Percentiles rank a stretch among this genome's conserved stretches.
Conservation (phyloP, 1,284 basidiomycete species). For the Sporisorium graminicola region DNA sequence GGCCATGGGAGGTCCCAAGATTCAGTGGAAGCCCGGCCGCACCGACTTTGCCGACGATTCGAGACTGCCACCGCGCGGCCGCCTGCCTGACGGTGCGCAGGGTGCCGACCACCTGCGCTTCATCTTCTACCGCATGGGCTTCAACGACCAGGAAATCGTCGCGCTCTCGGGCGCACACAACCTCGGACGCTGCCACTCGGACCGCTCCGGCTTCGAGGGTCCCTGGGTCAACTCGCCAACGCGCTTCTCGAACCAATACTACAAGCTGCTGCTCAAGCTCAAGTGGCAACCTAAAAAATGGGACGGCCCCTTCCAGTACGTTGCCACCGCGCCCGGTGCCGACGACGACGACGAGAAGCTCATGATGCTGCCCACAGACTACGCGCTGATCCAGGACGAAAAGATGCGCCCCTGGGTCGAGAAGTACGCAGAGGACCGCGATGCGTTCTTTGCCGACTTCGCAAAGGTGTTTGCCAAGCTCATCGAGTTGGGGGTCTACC, state of each 20-base stretch:
- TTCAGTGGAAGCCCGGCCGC: slow-evolving; percentile 72
- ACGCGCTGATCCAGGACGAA: slow-evolving; percentile 63
- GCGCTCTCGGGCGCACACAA: slow-evolving; percentile 74
- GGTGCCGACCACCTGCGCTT: slow-evolving; percentile 73
- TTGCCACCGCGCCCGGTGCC: slow-evolving; percentile 64
- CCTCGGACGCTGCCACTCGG: slow-evolving; percentile 70
- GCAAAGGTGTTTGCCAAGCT: slow-evolving; percentile 70
- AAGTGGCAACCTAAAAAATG: slow-evolving; percentile 73
- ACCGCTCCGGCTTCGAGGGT: slow-evolving; percentile 67
- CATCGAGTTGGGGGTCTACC: slow-evolving; percentile 69
- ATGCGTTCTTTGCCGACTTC: slow-evolving; percentile 74
- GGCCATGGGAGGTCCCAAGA: slow-evolving; percentile 72
- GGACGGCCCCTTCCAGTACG: slow-evolving; percentile 71
- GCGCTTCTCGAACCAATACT: slow-evolving; percentile 67
- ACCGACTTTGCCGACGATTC: slow-evolving; percentile 72
- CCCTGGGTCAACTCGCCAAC: slow-evolving; percentile 68
- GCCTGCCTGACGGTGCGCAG: slow-evolving; percentile 73
- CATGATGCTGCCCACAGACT: slow-evolving; percentile 74
- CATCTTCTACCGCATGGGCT: slow-evolving; percentile 74
- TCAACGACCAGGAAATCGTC: slow-evolving; percentile 74
- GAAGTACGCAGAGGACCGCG: slow-evolving; percentile 73
- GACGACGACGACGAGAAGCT: slow-evolving; percentile 71
- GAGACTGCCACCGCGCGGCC: slow-evolving; percentile 68
- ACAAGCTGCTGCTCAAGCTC: slow-evolving; percentile 71
- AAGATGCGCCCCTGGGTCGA: slow-evolving; percentile 68